These are phyloP conservation scores for Sorghum bicolor DNA, from an alignment of 176 grass and related monocot genomes.

Conservation along the genomic window Sorghum_bicolor_NCBIv3 NC_012874.2:64222501-64223000, in stretches of 20 bases:
- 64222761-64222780: slow-evolving; percentile 92
- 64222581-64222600: slow-evolving; percentile 54
- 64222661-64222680: slow-evolving; percentile 1
- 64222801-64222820: slow-evolving; percentile 90
- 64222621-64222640: slow-evolving; percentile 98
- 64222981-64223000: not conserved
- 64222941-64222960: not conserved
- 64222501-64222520: slow-evolving; percentile 35
- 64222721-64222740: not conserved
- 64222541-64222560: slow-evolving; percentile 16
- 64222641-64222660: slow-evolving; percentile 45
- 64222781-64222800: slow-evolving; percentile 93
- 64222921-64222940: slow-evolving; percentile 12
- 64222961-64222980: not conserved
- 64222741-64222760: slow-evolving; percentile 50
- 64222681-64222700: not conserved
- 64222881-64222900: slow-evolving; percentile 77
- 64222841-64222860: slow-evolving; percentile 87
- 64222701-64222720: slow-evolving; percentile 12
- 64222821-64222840: slow-evolving; percentile 83
- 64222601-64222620: slow-evolving; percentile 91
- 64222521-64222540: slow-evolving; percentile 6
- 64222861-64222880: slow-evolving; percentile 72
- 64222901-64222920: slow-evolving; percentile 70
- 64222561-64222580: slow-evolving; percentile 64